Evolutionary conservation across 2,329 filamentous ascomycete genomes (phyloP), one percentile per base, ranked within the genome.

Genomic region (Fusarium penzigii): DNA sequence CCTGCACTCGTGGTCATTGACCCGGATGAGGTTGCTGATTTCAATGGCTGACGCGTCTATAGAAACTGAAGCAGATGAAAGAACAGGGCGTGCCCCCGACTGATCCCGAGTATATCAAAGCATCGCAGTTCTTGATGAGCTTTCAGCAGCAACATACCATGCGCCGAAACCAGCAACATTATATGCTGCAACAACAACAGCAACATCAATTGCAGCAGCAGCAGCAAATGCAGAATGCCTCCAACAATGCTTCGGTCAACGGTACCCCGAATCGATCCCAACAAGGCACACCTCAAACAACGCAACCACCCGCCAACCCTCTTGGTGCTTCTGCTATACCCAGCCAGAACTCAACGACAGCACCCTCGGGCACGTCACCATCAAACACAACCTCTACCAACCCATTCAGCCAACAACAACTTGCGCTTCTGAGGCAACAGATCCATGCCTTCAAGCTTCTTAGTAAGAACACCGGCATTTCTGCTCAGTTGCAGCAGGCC

Each of bases 11-110:
- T 12, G 17, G 32, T 39, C 10, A 11, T 36, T 11, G 32, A 12
- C 32, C 32, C 9, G 32, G 32, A 12, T 36, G 32, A 36, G 32
- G 5, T 36, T 29, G 20, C 2, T 46, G 17, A 43, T 46, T 29
- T 5, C 20, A n/a, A n/a, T 51, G 61, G 50, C 61, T 65, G 50
- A 63, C 56, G 9, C 39, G 16, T 46, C 12, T 25, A 43, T 65
- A 97, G 92, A 92, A 90, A 81, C 94, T 89, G 61, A 88, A 89
- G 68, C 85, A 90, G 70, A 92, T 97, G 89, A 94, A 93, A 73
- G 83, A 89, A 50, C 82, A 87, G 65, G 92, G 92, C 62, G 87
- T 95, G 20, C 84, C 90, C 39, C 81, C 86, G 51, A 88, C 82
- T 51, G 92, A 97, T 66, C 93, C 93, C 42, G 92, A 97, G 70